Conservation (phyloP, 441 rosid species). For the Pelargonium myrrhifolium region DNA sequence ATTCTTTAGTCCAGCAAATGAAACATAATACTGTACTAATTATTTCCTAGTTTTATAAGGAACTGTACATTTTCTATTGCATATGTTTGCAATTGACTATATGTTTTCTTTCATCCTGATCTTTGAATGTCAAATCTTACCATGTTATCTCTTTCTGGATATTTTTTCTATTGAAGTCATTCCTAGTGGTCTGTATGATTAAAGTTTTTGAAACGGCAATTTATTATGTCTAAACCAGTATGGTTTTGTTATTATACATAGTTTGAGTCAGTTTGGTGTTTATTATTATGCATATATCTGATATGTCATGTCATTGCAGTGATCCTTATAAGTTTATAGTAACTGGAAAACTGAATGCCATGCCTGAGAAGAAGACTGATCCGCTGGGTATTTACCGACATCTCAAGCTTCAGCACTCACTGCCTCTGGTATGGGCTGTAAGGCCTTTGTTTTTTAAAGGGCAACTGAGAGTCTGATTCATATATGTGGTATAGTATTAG, state of each 20-base stretch:
- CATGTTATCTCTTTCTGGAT: background rate
- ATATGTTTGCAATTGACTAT: too few relatives aligned
- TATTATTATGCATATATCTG: background rate
- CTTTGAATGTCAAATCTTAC: background rate
- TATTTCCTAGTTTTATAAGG: too few relatives aligned
- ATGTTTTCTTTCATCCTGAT: too few relatives aligned
- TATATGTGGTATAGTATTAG: too few relatives aligned
- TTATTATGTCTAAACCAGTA: too few relatives aligned
- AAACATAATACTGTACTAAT: background rate
- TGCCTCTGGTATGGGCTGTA: background rate
- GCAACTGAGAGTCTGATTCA: too few relatives aligned
- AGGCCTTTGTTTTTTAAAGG: too few relatives aligned
- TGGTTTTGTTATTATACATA: too few relatives aligned
- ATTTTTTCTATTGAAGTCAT: background rate
- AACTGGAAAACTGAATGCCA: background rate
- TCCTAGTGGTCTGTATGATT: too few relatives aligned
- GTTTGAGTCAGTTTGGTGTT: too few relatives aligned
- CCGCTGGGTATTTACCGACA: background rate
- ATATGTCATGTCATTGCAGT: conserved; percentile 3
- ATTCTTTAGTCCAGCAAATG: background rate
- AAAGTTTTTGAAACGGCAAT: too few relatives aligned
- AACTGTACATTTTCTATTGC: too few relatives aligned
- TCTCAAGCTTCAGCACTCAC: conserved; percentile 3
- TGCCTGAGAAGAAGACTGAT: background rate
- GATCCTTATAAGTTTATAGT: conserved; percentile 1